phyloP scores from a whole-genome alignment of 768 basidiomycete genomes.

The Cystobasidium tubakii region DNA sequence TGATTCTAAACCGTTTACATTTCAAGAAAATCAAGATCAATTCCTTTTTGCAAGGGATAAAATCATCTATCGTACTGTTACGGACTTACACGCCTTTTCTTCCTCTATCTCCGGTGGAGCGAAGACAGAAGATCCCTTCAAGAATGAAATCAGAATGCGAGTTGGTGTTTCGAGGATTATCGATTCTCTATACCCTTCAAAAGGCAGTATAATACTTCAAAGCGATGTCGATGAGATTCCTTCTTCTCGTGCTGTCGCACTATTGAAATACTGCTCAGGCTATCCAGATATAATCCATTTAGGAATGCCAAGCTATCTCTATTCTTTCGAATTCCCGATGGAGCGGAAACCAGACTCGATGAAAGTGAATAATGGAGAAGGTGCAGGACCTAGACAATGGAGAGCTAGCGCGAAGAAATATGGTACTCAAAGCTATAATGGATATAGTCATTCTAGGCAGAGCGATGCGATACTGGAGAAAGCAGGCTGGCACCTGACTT shows the following conservation, averaged over 20 bases:
- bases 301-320: constrained; percentile 60
- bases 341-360: not conserved
- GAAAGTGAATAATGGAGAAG: constrained; percentile 43
- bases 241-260: constrained; percentile 54
- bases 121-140: constrained; percentile 54
- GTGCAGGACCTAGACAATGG: constrained; percentile 57
- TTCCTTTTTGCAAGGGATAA: constrained; percentile 57
- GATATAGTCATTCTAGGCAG: constrained; percentile 56
- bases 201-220: constrained; percentile 49
- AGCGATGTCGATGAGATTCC: constrained; percentile 64
- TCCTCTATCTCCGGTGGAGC: not conserved
- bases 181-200: not conserved
- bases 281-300: constrained; percentile 58
- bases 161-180: constrained; percentile 16
- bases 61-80: constrained; percentile 53
- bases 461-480: constrained; percentile 47
- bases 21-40: constrained; percentile 53
- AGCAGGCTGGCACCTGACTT: constrained; percentile 49
- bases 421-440: constrained; percentile 48
- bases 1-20: constrained; percentile 56
- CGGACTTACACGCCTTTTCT: constrained; percentile 2
- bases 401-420: constrained; percentile 57
- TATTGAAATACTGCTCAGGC: constrained; percentile 56
- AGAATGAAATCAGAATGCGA: constrained; percentile 54
- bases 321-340: constrained; percentile 58